phyloP scores from a whole-genome alignment of 129 eudicot genomes.

The Pittosporum tobira region DNA sequence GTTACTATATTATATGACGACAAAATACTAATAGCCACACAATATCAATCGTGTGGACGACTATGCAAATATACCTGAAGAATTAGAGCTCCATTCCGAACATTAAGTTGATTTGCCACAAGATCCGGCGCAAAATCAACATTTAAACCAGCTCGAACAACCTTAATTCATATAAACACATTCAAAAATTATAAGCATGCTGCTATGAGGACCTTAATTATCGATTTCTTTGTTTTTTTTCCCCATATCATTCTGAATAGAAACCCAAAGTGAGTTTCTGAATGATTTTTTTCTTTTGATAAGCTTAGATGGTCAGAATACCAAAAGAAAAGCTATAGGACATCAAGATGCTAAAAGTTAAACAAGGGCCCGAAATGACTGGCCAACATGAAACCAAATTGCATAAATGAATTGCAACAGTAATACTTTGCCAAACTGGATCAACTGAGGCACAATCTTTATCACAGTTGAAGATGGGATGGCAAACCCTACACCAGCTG shows the following conservation, averaged over 20 bases:
- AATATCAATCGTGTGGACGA: not conserved
- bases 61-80: slow-evolving; percentile 41
- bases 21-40: not conserved
- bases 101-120: slow-evolving; percentile 90
- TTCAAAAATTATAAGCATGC: not conserved
- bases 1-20: not conserved
- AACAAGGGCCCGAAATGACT: not conserved
- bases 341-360: slow-evolving; percentile 8
- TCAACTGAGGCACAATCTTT: slow-evolving; percentile 80
- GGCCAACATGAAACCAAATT: slow-evolving; percentile 1
- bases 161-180: slow-evolving; percentile 33
- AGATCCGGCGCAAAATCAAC: slow-evolving; percentile 89
- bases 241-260: not conserved
- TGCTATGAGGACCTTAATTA: not conserved
- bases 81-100: slow-evolving; percentile 89
- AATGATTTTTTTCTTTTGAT: not conserved
- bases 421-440: slow-evolving; percentile 76
- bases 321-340: not conserved
- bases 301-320: not conserved
- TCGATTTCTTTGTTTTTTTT: no score
- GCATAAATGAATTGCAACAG: not conserved
- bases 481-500: slow-evolving; percentile 97
- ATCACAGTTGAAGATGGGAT: slow-evolving; percentile 85
- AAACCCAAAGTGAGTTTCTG: not conserved
- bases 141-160: slow-evolving; percentile 79